Base-by-base conservation (phyloP, 441 rosid species). In the Sinapis alba region DNA sequence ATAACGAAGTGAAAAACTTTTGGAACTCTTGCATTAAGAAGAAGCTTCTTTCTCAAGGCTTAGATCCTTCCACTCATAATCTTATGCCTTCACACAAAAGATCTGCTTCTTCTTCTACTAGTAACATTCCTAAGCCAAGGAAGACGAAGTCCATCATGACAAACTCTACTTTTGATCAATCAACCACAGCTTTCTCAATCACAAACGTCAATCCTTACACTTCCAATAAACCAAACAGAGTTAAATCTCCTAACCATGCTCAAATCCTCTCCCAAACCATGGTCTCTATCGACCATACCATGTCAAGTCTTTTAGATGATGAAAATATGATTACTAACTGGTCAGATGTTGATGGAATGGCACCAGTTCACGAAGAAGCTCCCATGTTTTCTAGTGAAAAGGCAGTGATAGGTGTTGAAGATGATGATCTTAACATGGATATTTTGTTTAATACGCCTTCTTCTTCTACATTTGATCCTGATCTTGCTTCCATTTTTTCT, bases 1-100 rank as follows among this genome's bases (percentile, higher is more conserved):
- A 90, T 73, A 90, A 90, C 26, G 96, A 90, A 76, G 89, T 90
- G 64, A 88, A 88, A 82, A 90, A 90, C 65, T 90, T 83, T 72
- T 90, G 96, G 93, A 88, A 90, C 79, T 88, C 92, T 6, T 83
- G 89, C 83, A 76, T 90, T 6, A 90, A 86, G 81, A 90, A 90
- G 75, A 89, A 89, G 66, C 80, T 89, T 34, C 76, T 89, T 10
- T 85, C 90, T 7, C 88, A 89, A 80, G 91, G 93, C 41, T 75
- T 89, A 16, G 93, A 89, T 64, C 93, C 93, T 10, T 85, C 80
- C 60, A 89, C 93, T 11, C 93, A 89, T 83, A 86, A 87, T 51
- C 74, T 89, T 10, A 79, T 87, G 69, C 87, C 93, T 71, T 71
- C 84, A 32, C 88, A 78, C 66, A 84, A 79, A 59, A 82, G 88